Evolutionary conservation across 306 rosid genomes (phyloP).

Genomic region (Bauhinia variegata): DNA sequence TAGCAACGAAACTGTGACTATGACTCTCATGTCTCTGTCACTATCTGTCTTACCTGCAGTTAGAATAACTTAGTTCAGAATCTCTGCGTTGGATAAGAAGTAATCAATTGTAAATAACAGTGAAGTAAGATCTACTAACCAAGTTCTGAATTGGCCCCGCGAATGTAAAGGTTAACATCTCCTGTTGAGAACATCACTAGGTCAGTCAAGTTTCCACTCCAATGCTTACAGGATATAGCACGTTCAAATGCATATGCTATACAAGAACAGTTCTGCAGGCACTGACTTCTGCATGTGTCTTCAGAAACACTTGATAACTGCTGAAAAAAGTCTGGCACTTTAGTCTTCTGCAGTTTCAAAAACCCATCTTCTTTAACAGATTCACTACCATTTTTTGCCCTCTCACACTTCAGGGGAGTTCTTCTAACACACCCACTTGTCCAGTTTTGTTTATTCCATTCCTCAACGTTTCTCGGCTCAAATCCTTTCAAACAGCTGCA

Average conservation of each 20-base stretch:
- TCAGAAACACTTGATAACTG: not conserved
- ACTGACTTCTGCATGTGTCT: constrained; percentile 5
- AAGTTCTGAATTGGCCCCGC: constrained; percentile 20
- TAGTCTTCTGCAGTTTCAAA: constrained; percentile 21
- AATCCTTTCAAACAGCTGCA: constrained; percentile 52
- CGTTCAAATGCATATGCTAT: constrained; percentile 28
- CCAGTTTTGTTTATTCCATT: constrained; percentile 21
- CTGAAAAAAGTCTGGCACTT: constrained; percentile 38
- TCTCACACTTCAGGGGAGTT: constrained; percentile 33
- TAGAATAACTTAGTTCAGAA: too few relatives aligned
- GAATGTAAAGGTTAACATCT: constrained; percentile 34
- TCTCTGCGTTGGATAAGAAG: too few relatives aligned
- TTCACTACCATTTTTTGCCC: not conserved
- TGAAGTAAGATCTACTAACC: not conserved
- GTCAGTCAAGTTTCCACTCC: constrained; percentile 36
- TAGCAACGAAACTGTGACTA: too few relatives aligned
- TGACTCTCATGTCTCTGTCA: too few relatives aligned
- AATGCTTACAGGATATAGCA: constrained; percentile 22
- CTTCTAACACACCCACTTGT: constrained; percentile 30
- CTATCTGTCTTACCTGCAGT: too few relatives aligned
- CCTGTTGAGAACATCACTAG: not conserved
- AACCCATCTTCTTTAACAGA: constrained; percentile 33
- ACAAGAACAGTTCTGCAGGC: constrained; percentile 39
- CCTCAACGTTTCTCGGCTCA: constrained; percentile 17
- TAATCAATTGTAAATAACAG: too few relatives aligned